phyloP scores from a whole-genome alignment of 2,329 filamentous ascomycete genomes.

The Neurospora sp. region DNA sequence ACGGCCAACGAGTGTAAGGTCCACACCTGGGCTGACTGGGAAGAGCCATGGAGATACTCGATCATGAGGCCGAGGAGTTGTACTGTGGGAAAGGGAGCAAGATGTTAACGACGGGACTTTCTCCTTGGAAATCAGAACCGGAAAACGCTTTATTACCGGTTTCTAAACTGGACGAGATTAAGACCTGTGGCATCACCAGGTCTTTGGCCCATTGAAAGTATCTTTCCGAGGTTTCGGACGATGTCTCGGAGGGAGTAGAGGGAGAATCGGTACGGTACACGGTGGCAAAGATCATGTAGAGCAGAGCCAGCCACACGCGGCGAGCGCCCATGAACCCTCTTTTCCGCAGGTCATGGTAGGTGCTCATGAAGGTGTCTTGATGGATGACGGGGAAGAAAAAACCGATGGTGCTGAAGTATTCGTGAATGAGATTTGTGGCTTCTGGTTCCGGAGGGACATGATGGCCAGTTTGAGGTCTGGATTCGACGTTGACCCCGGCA shows the following conservation, averaged over 20 bases:
- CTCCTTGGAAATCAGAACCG: neutral
- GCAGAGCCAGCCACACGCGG: conserved; percentile 1
- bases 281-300: conserved; percentile 1
- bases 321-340: neutral
- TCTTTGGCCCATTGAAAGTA: conserved; percentile 2
- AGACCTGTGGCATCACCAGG: neutral
- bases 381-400: neutral
- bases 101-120: neutral
- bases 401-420: neutral
- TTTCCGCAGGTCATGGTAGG: neutral
- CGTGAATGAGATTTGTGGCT: neutral
- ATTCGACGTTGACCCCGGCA: neutral
- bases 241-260: neutral
- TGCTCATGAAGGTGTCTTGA: neutral
- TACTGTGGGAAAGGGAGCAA: neutral
- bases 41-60: neutral
- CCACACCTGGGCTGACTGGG: conserved; percentile 1
- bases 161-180: conserved; percentile 1
- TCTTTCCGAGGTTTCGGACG: neutral
- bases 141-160: neutral
- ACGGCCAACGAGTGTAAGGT: conserved; percentile 1
- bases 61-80: conserved; percentile 1
- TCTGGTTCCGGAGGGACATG: neutral
- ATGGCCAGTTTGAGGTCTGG: neutral
- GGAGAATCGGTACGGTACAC: neutral